Evolutionary conservation across 2,329 filamentous ascomycete species (phyloP), one percentile per base, ranked within the genome.

Genomic region (Fusarium sp.): DNA sequence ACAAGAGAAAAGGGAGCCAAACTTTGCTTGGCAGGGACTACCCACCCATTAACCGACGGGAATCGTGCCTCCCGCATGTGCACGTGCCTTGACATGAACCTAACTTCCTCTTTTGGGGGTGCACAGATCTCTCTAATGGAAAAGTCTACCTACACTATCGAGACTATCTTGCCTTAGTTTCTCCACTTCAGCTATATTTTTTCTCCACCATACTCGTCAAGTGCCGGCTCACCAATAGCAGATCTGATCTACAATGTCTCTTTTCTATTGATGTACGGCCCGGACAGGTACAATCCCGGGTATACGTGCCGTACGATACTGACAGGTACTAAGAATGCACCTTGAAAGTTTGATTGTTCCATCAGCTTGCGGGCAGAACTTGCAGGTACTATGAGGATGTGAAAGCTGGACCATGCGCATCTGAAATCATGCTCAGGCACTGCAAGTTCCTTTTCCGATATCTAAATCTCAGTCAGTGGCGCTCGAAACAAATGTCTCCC

Each of bases 31-130:
- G 62, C 44, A 64, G 70, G 63, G 62, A 50, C 65, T 50, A 26
- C 31, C 46, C 42, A 34, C 33, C 57, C 34, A 56, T 31, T 55
- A 58, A 52, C 36, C 49, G 62, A 61, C 67, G 71, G 71, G 61
- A 72, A 73, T 73, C 71, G 68, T 54, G 38, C 46, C 39, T 69
- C 69, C 61, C 65, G 64, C 55, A 54, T 19, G 45, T 53, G 71
- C 71, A 73, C 69, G 69, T 71, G 60, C 71, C 71, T 47, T 59
- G 43, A 43, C 24, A 51, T 58, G 60, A 49, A 49, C 71, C 54
- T 22, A 67, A 60, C 69, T 62, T 65, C 54, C 44, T 51, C 59
- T 67, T 31, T 57, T 38, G 26, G 66, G 60, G 39, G 51, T 49
- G 66, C 62, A 67, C 53, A 67, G 66, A 57, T 62, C 51, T 62